Evolutionary conservation across 1,284 basidiomycete species (phyloP).

Genomic region (Ustilago tritici): DNA sequence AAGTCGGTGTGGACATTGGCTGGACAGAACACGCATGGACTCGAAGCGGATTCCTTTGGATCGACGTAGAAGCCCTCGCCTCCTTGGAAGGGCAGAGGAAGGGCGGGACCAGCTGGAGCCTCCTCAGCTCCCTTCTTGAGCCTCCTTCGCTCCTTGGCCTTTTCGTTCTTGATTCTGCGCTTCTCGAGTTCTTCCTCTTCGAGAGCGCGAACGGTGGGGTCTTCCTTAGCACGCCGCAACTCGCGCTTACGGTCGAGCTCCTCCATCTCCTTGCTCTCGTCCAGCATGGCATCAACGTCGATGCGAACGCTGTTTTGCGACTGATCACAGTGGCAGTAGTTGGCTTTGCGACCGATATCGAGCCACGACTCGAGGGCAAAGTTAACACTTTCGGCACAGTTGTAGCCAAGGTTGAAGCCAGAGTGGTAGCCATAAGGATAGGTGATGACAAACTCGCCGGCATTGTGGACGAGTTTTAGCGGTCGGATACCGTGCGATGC

Average conservation of each 20-base stretch:
- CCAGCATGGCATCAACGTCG: slow-evolving; percentile 64
- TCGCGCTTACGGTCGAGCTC: slow-evolving; percentile 63
- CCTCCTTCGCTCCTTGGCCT: slow-evolving; percentile 43
- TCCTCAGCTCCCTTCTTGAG: slow-evolving; percentile 35
- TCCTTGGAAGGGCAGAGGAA: slow-evolving; percentile 33
- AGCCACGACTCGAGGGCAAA: slow-evolving; percentile 97
- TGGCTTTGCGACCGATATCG: slow-evolving; percentile 77
- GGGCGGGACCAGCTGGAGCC: slow-evolving; percentile 20
- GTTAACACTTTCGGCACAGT: slow-evolving; percentile 97
- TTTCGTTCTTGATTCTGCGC: slow-evolving; percentile 43
- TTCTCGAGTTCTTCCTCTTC: slow-evolving; percentile 47
- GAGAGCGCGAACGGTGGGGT: slow-evolving; percentile 18
- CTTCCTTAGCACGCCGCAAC: slow-evolving; percentile 73
- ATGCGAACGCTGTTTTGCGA: slow-evolving; percentile 67
- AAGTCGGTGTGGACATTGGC: slow-evolving; percentile 48
- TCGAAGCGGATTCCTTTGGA: slow-evolving; percentile 21
- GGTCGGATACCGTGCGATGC: slow-evolving; percentile 78
- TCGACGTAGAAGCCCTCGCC: slow-evolving; percentile 46
- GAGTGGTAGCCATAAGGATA: slow-evolving; percentile 93
- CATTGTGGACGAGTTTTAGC: slow-evolving; percentile 78
- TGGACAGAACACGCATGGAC: slow-evolving; percentile 70
- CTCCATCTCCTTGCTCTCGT: slow-evolving; percentile 61
- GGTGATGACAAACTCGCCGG: slow-evolving; percentile 94
- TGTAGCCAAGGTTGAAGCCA: slow-evolving; percentile 96
- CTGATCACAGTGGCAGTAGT: slow-evolving; percentile 64